Percentiles rank a stretch among this genome's conserved stretches.
Conservation (phyloP, 495 filamentous ascomycete species). For the Filosporella fistucella region DNA sequence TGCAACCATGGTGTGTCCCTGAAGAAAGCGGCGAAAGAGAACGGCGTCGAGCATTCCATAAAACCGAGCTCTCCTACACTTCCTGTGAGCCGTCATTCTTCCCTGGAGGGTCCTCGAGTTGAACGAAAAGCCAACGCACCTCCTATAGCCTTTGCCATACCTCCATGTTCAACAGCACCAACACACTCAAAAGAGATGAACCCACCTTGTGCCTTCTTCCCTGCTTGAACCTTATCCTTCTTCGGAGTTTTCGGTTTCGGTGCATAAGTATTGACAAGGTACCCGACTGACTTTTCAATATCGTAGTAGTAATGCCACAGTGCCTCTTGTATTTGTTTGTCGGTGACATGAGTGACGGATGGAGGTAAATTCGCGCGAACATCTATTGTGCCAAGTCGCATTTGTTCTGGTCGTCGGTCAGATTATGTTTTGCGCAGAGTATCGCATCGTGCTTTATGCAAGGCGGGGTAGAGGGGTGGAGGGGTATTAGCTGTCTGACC, state of each 20-base stretch:
- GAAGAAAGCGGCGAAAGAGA: conserved; percentile 55
- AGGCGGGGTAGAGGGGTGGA: no score
- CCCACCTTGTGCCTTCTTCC: conserved; percentile 26
- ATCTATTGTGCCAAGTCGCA: conserved; percentile 49
- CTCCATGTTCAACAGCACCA: not conserved
- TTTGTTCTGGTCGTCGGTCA: conserved; percentile 31
- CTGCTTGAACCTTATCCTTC: conserved; percentile 37
- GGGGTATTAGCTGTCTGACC: conserved; percentile 26
- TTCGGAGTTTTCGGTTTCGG: conserved; percentile 35
- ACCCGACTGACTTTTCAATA: conserved; percentile 74
- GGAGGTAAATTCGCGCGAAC: conserved; percentile 51
- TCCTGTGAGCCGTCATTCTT: no score
- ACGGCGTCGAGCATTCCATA: conserved; percentile 8
- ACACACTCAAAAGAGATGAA: conserved; percentile 9
- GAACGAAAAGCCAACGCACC: conserved; percentile 12
- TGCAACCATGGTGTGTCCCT: conserved; percentile 82
- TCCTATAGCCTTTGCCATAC: not conserved
- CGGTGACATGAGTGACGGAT: conserved; percentile 48
- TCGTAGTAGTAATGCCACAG: conserved; percentile 97
- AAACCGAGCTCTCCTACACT: no score
- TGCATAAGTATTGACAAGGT: conserved; percentile 60
- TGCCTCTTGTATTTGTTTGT: conserved; percentile 77
- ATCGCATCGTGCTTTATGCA: no score
- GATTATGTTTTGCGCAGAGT: not conserved
- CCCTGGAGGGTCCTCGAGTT: no score